Conservation (phyloP, 352 stramenopile species). For the Phytophthora brassicae region DNA sequence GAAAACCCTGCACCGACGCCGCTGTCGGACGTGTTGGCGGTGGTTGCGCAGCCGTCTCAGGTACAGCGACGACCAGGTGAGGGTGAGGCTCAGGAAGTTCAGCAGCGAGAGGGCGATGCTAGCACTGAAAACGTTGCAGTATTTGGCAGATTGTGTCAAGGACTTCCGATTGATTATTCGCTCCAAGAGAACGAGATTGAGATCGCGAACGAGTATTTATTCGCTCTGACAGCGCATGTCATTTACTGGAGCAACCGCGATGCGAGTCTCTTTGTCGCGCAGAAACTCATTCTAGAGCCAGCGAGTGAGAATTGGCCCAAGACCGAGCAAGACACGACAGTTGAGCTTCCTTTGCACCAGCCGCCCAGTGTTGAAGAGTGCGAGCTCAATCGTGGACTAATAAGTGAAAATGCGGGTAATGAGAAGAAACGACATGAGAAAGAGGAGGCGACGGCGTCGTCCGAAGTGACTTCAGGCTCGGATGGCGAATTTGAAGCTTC, state of each 20-base stretch:
- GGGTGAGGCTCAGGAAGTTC: slow-evolving; percentile 21
- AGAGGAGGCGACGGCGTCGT: slow-evolving; percentile 41
- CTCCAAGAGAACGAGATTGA: slow-evolving; percentile 95
- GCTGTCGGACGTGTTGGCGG: slow-evolving; percentile 34
- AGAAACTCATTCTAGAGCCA: slow-evolving; percentile 83
- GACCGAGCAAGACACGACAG: slow-evolving; percentile 9
- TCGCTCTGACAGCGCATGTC: slow-evolving; percentile 90
- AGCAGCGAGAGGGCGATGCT: slow-evolving; percentile 39
- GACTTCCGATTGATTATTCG: slow-evolving; percentile 83
- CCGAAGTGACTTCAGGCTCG: slow-evolving; percentile 37
- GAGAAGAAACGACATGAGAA: slow-evolving; percentile 29
- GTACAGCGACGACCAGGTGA: slow-evolving; percentile 21
- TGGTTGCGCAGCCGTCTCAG: slow-evolving; percentile 30
- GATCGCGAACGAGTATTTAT: slow-evolving; percentile 93
- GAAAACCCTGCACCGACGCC: slow-evolving; percentile 43
- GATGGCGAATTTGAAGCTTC: slow-evolving; percentile 21
- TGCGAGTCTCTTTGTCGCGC: slow-evolving; percentile 90
- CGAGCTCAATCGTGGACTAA: slow-evolving; percentile 5
- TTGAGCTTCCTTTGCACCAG: neutral
- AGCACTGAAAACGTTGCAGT: slow-evolving; percentile 45
- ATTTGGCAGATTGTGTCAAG: slow-evolving; percentile 69
- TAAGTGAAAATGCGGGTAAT: slow-evolving; percentile 4
- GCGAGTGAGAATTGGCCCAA: slow-evolving; percentile 34
- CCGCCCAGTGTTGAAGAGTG: neutral
- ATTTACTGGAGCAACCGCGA: slow-evolving; percentile 93